Base-by-base conservation (phyloP, 306 rosid species). In the Acacia melanoxylon region DNA sequence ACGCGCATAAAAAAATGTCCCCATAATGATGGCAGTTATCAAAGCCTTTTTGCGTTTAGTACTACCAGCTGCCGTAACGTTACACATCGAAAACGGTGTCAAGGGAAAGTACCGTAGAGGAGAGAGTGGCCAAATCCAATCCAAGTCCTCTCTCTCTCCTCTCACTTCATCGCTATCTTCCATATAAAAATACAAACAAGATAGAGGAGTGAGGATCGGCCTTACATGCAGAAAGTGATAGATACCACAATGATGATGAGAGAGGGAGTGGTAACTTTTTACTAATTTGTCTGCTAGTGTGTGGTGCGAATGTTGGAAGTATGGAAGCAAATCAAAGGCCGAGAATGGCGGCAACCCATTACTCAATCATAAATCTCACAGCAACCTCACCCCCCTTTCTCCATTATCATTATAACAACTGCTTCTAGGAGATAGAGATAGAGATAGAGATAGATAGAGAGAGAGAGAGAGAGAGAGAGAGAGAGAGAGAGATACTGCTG, bases 291-390 rank as follows among this genome's bases (percentile, higher is more conserved):
- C 93, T 49, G 70, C 10, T 88, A 85, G 92, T 83, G 88, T 66
- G 35, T 45, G 75, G 88, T 91, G 94, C 93, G 94, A 93, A 93
- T 93, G 97, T 93, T 93, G 94, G 94, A 90, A 89, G 92, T 79
- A 93, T 89, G 93, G 97, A 89, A 80, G 94, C 97, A 91, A 82
- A 86, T 74, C 92, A 89, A 84, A 90, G 94, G 89, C 78, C 87
- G 78, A 87, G 86, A 86, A 82, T 89, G 89, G 92, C 96, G 96
- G 96, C 93, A 90, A 90, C 89, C 94, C 95, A 87, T 85, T 74
- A 82, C 84, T 79, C 88, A 80, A 66, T 82, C 80, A 82, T 84
- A 81, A 84, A 82, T 83, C 84, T 74, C 86, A 49, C 85, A 58
- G 81, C 87, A 71, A 72, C 83, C 84, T 63, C 84, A 41, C 81